Conservation (phyloP, 1,284 basidiomycete species). For the Malassezia sympodialis region DNA sequence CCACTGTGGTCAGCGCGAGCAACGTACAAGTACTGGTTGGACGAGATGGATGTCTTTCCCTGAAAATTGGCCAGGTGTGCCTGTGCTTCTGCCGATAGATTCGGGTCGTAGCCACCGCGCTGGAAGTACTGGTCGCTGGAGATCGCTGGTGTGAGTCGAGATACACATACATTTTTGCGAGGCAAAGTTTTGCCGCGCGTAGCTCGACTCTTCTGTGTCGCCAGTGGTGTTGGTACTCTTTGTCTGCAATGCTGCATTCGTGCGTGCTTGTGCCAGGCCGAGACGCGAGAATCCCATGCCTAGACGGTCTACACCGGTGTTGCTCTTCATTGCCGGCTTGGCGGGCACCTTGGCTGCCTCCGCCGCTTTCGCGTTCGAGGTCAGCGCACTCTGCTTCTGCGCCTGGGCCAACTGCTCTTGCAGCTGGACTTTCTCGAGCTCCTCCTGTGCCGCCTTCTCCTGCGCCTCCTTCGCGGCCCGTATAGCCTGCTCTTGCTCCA, state of each 20-base stretch:
- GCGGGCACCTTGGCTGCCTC: conserved; percentile 12
- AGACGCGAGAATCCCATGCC: conserved; percentile 73
- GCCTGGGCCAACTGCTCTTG: conserved; percentile 11
- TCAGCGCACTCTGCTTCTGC: conserved; percentile 22
- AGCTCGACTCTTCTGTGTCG: conserved; percentile 55
- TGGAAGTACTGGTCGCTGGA: conserved; percentile 97
- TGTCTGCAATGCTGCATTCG: conserved; percentile 24
- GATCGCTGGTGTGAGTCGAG: conserved; percentile 48
- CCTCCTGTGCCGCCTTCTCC: conserved; percentile 23
- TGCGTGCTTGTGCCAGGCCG: conserved; percentile 55
- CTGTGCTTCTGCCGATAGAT: conserved; percentile 65
- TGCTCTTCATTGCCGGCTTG: conserved; percentile 48
- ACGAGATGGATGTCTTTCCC: conserved; percentile 86
- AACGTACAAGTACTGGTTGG: conserved; percentile 53
- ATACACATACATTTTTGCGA: conserved; percentile 60
- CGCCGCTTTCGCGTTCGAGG: background rate
- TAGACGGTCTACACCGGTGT: conserved; percentile 57
- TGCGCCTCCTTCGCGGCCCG: conserved; percentile 21
- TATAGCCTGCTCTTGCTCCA: conserved; percentile 25
- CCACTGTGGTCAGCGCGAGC: conserved; percentile 53
- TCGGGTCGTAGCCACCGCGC: conserved; percentile 74
- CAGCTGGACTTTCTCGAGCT: conserved; percentile 15
- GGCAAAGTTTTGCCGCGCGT: conserved; percentile 82
- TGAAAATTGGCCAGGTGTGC: conserved; percentile 72
- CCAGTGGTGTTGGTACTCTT: conserved; percentile 15